Evolutionary conservation across 176 grass and related monocot species (phyloP).

Genomic region (Cocos nucifera): DNA sequence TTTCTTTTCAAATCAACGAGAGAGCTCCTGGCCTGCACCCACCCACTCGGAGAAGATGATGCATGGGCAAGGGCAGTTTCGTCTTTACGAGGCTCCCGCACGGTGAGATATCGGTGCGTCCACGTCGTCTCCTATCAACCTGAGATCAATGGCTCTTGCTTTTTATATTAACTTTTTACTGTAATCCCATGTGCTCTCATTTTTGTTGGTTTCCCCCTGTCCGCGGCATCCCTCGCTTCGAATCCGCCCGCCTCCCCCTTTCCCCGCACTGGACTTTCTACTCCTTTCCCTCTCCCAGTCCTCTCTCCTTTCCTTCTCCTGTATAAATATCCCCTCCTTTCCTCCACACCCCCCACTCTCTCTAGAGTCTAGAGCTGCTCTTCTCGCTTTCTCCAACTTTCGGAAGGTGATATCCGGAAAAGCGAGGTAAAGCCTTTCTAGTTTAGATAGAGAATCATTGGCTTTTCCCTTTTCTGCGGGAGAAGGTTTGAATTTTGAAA

Average conservation of each 20-base stretch:
- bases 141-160: background rate
- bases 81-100: too few relatives aligned
- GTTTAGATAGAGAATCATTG: too few relatives aligned
- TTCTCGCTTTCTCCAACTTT: background rate
- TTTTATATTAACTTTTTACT: background rate
- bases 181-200: background rate
- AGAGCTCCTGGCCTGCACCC: too few relatives aligned
- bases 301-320: background rate
- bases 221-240: constrained; percentile 9
- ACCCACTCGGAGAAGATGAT: too few relatives aligned
- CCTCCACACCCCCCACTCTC: background rate
- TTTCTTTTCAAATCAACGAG: too few relatives aligned
- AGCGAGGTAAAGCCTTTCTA: too few relatives aligned
- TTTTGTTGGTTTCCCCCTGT: constrained; percentile 4
- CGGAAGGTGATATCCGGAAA: too few relatives aligned
- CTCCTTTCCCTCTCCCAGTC: background rate
- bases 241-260: background rate
- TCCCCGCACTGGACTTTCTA: background rate
- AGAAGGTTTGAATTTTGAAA: too few relatives aligned
- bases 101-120: too few relatives aligned
- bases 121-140: too few relatives aligned
- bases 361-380: background rate
- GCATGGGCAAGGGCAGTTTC: too few relatives aligned
- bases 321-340: constrained; percentile 4
- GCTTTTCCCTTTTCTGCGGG: too few relatives aligned